phyloP scores from a whole-genome alignment of 805 yeast genomes.

The Yarrowia osloensis region DNA sequence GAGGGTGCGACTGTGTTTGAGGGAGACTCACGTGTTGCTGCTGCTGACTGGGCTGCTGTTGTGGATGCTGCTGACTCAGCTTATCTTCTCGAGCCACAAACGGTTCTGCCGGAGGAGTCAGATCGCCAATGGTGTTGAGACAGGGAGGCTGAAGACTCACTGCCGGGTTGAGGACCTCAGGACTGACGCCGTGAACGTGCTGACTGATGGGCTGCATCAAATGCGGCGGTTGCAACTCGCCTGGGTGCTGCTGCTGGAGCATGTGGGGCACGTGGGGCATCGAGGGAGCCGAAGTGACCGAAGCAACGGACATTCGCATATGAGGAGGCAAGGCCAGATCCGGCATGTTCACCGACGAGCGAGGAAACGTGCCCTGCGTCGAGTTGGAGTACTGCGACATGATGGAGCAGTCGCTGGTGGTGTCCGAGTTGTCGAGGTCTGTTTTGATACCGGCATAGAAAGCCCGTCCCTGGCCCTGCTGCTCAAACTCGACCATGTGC shows the following conservation, averaged over 20 bases:
- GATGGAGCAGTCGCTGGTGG: conserved; percentile 19
- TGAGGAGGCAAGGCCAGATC: conserved; percentile 7
- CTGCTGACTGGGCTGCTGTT: not conserved
- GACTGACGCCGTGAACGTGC: not conserved
- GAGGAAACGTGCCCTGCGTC: conserved; percentile 7
- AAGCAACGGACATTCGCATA: conserved; percentile 15
- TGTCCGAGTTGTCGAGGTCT: conserved; percentile 27
- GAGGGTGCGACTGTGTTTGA: not conserved
- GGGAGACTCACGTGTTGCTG: no score
- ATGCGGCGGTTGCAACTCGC: not conserved
- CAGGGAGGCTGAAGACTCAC: not conserved
- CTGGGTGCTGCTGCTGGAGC: not conserved
- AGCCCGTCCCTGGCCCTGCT: conserved; percentile 23
- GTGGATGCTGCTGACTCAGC: not conserved
- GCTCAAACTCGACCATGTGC: conserved; percentile 29
- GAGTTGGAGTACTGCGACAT: conserved; percentile 26
- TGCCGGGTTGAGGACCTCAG: conserved; percentile 5
- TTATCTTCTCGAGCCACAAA: conserved; percentile 13
- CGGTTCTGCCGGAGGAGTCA: conserved; percentile 26
- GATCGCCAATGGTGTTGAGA: conserved; percentile 21
- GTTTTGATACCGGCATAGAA: conserved; percentile 22
- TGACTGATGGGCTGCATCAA: not conserved
- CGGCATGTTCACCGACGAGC: conserved; percentile 2
- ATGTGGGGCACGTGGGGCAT: not conserved
- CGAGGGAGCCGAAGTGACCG: not conserved